phyloP scores from a whole-genome alignment of 345 rosid species.

The Raphanus sativus region DNA sequence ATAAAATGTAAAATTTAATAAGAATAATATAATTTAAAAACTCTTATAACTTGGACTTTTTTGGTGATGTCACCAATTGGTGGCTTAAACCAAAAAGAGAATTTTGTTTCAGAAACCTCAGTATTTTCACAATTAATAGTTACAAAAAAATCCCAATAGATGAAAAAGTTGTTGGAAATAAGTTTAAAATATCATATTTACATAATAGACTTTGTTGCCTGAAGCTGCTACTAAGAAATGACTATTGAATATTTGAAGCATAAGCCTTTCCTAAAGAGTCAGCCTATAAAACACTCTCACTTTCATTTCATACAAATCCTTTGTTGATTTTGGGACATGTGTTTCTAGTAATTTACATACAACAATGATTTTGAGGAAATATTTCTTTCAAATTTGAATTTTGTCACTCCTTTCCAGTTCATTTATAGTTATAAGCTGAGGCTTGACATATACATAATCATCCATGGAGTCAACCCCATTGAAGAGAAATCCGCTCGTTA shows the following conservation, averaged over 20 bases:
- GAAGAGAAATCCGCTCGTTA: not conserved
- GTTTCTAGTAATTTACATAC: constrained; percentile 57
- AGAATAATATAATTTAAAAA: too few species aligned
- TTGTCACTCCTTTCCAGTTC: not conserved
- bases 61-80: too few species aligned
- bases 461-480: not conserved
- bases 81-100: too few species aligned
- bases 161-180: too few species aligned
- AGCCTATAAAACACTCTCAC: constrained; percentile 59
- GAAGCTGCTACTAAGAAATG: not conserved
- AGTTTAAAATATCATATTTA: too few species aligned
- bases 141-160: too few species aligned
- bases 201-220: too few species aligned
- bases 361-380: constrained; percentile 50
- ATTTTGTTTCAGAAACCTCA: too few species aligned
- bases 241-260: constrained; percentile 48
- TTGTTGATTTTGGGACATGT: constrained; percentile 14
- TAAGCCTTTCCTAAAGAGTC: constrained; percentile 61
- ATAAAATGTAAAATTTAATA: too few species aligned
- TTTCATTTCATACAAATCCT: constrained; percentile 39
- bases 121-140: too few species aligned
- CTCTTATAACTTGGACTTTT: too few species aligned
- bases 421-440: not conserved
- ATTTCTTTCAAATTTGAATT: constrained; percentile 47
- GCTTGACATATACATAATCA: not conserved